These are phyloP conservation scores for Mycena amicta DNA, from an alignment of 768 basidiomycete genomes.

Conservation along the genomic window DNA sequence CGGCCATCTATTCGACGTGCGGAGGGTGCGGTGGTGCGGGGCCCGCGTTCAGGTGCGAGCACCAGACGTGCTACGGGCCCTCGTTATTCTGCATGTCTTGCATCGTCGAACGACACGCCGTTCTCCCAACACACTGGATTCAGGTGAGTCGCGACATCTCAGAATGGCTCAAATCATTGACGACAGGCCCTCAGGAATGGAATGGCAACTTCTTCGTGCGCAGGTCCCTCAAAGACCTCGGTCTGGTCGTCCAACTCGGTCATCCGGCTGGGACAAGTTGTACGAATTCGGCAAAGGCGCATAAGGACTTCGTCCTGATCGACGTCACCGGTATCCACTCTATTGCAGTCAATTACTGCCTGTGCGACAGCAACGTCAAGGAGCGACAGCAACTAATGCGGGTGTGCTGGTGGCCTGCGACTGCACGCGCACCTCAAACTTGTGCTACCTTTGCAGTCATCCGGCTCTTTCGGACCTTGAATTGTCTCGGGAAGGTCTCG, in stretches of 20 bases:
- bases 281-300: neutral
- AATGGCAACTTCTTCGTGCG: conserved; percentile 3
- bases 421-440: neutral
- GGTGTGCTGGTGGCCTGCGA: conserved; percentile 14
- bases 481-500: conserved; percentile 4
- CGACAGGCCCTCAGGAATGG: neutral
- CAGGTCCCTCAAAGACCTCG: neutral
- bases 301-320: neutral
- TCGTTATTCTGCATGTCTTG: conserved; percentile 2
- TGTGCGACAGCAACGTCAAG: neutral
- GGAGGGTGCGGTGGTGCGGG: no score
- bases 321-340: conserved; percentile 4
- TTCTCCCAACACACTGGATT: conserved; percentile 4
- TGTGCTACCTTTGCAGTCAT: conserved; percentile 5
- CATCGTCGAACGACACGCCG: neutral
- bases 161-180: no score
- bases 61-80: no score
- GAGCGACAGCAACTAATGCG: conserved; percentile 15
- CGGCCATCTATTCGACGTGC: no score
- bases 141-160: neutral
- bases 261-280: neutral
- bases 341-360: conserved; percentile 1
- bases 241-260: conserved; percentile 2
- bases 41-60: no score
- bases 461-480: neutral